These are phyloP conservation scores for Corinectria fuckeliana DNA, from an alignment of 2,329 filamentous ascomycete species.

Conservation along the genomic window DNA sequence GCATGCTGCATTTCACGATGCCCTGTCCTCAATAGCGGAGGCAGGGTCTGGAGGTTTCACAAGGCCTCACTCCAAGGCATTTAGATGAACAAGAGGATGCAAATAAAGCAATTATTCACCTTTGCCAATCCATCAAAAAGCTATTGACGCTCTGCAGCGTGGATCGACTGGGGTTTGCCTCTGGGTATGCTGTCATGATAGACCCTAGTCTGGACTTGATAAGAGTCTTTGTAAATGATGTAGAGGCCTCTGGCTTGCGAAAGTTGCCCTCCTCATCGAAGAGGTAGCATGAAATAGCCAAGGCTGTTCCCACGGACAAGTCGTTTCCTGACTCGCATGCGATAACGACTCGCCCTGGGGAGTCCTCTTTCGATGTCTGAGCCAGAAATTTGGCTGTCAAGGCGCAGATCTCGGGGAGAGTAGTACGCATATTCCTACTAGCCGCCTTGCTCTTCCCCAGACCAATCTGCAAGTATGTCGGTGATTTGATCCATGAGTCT, in stretches of 20 bases:
- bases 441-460: conserved; percentile 78
- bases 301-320: conserved; percentile 76
- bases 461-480: conserved; percentile 61
- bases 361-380: background rate
- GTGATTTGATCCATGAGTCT: conserved; percentile 48
- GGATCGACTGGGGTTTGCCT: conserved; percentile 81
- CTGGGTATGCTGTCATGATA: conserved; percentile 79
- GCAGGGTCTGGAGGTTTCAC: conserved; percentile 1
- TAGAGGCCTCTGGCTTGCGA: conserved; percentile 31
- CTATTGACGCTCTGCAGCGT: conserved; percentile 93
- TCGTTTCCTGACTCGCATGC: conserved; percentile 82
- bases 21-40: conserved; percentile 29
- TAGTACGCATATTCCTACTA: conserved; percentile 79
- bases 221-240: conserved; percentile 70
- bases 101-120: conserved; percentile 29
- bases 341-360: conserved; percentile 55
- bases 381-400: conserved; percentile 57
- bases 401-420: conserved; percentile 66
- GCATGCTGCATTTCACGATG: conserved; percentile 13
- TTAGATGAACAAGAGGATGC: conserved; percentile 23
- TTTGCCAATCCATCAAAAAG: conserved; percentile 73
- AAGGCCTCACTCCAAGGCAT: conserved; percentile 11
- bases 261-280: conserved; percentile 68
- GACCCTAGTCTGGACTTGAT: conserved; percentile 81
- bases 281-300: conserved; percentile 78